These are phyloP conservation scores for Cardamine chenopodiifolia DNA, from an alignment of 345 rosid genomes.

Conservation along the genomic window DNA sequence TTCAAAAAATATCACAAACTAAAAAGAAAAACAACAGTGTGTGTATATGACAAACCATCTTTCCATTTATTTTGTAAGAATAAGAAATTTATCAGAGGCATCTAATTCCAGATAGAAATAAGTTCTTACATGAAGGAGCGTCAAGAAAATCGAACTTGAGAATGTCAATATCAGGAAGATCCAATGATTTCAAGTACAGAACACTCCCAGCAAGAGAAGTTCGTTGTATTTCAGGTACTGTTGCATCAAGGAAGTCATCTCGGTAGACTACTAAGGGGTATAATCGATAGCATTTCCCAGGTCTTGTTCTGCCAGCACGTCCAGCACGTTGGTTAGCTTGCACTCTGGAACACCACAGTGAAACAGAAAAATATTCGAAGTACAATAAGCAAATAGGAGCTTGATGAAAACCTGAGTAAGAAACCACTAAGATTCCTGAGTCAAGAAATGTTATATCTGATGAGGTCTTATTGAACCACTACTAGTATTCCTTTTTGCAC, in stretches of 20 bases:
- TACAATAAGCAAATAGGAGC: slow-evolving; percentile 19
- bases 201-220: slow-evolving; percentile 96
- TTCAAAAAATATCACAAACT: neutral
- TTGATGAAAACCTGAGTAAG: slow-evolving; percentile 6
- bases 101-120: slow-evolving; percentile 17
- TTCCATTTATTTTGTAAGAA: slow-evolving; percentile 1
- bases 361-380: slow-evolving; percentile 12
- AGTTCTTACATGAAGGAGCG: slow-evolving; percentile 78
- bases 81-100: neutral
- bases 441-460: slow-evolving; percentile 18
- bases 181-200: slow-evolving; percentile 90
- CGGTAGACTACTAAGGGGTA: slow-evolving; percentile 74
- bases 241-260: slow-evolving; percentile 84
- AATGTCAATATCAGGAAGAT: slow-evolving; percentile 87
- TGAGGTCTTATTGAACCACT: slow-evolving; percentile 21
- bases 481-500: slow-evolving; percentile 4
- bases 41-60: neutral
- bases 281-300: slow-evolving; percentile 93
- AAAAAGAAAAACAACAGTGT: neutral
- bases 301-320: slow-evolving; percentile 97
- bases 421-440: slow-evolving; percentile 1
- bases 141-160: slow-evolving; percentile 97
- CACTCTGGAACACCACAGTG: slow-evolving; percentile 58
- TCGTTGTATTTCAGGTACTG: slow-evolving; percentile 95
- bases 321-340: slow-evolving; percentile 99